phyloP scores from a whole-genome alignment of 345 rosid species.

The Sapria himalayana region DNA sequence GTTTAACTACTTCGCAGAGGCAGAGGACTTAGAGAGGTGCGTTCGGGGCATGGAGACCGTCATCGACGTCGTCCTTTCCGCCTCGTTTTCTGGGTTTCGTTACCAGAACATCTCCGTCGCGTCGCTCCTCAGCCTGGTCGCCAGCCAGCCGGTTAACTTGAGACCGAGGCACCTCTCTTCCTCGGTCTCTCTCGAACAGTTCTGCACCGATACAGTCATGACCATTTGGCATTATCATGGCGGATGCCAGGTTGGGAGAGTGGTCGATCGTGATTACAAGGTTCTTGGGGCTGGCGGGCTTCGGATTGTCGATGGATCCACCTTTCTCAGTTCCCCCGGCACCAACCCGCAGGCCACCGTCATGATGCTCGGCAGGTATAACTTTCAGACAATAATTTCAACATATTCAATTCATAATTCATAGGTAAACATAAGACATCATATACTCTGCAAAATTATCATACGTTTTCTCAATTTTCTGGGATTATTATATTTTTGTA shows the following conservation, averaged over 20 bases:
- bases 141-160: conserved; percentile 29
- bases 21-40: conserved; percentile 37
- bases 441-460: no score
- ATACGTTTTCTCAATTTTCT: no score
- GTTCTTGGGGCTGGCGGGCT: conserved; percentile 40
- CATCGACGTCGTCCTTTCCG: conserved; percentile 26
- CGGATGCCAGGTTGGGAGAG: conserved; percentile 64
- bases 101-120: conserved; percentile 14
- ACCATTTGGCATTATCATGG: conserved; percentile 95
- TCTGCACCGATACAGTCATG: conserved; percentile 61
- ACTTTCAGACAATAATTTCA: no score
- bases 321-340: conserved; percentile 52
- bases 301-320: conserved; percentile 69
- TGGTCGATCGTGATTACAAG: conserved; percentile 46
- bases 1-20: conserved; percentile 55
- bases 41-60: conserved; percentile 34
- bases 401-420: no score
- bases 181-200: conserved; percentile 27
- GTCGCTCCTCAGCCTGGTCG: conserved; percentile 16
- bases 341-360: conserved; percentile 95
- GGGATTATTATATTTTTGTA: no score
- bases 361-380: conserved; percentile 96
- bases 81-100: conserved; percentile 32
- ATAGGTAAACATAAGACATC: no score
- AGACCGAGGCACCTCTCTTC: conserved; percentile 26